Evolutionary conservation across 2,329 filamentous ascomycete species (phyloP).

Genomic region (Xylaria sp.): DNA sequence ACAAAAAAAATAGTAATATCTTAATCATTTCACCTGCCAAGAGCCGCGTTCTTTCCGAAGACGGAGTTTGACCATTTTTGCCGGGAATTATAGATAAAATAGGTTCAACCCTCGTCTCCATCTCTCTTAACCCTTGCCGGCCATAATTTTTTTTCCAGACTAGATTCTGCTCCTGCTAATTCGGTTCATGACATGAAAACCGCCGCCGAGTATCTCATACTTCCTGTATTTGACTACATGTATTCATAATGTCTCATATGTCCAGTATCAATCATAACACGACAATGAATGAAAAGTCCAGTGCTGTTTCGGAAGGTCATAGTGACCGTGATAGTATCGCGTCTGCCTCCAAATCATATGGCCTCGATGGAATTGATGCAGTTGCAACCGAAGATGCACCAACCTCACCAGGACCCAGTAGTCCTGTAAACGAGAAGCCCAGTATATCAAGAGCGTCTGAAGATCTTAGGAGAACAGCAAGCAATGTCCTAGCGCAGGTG

Average conservation of each 20-base stretch:
- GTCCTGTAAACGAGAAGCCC: slow-evolving; percentile 18
- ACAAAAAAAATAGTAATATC: slow-evolving; percentile 9
- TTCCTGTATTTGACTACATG: slow-evolving; percentile 23
- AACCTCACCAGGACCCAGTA: neutral
- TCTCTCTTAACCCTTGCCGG: neutral
- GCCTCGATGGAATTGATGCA: slow-evolving; percentile 27
- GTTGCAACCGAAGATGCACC: slow-evolving; percentile 18
- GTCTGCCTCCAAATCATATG: slow-evolving; percentile 30
- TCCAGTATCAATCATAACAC: slow-evolving; percentile 35
- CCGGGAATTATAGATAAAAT: slow-evolving; percentile 14
- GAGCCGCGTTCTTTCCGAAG: slow-evolving; percentile 36
- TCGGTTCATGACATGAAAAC: slow-evolving; percentile 16
- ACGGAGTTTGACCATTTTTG: slow-evolving; percentile 37
- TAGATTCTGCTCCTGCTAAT: slow-evolving; percentile 3
- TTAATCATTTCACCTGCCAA: slow-evolving; percentile 16
- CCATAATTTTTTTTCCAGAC: neutral
- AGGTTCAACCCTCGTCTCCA: neutral
- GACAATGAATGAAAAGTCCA: slow-evolving; percentile 39
- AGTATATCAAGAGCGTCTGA: slow-evolving; percentile 31
- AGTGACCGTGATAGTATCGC: slow-evolving; percentile 37
- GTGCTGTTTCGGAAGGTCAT: slow-evolving; percentile 24
- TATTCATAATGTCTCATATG: slow-evolving; percentile 24
- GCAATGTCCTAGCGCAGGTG: slow-evolving; percentile 45
- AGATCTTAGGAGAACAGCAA: slow-evolving; percentile 45
- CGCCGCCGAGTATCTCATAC: slow-evolving; percentile 6